Evolutionary conservation across 768 basidiomycete species (phyloP).

Genomic region (Pisolithus tinctorius): DNA sequence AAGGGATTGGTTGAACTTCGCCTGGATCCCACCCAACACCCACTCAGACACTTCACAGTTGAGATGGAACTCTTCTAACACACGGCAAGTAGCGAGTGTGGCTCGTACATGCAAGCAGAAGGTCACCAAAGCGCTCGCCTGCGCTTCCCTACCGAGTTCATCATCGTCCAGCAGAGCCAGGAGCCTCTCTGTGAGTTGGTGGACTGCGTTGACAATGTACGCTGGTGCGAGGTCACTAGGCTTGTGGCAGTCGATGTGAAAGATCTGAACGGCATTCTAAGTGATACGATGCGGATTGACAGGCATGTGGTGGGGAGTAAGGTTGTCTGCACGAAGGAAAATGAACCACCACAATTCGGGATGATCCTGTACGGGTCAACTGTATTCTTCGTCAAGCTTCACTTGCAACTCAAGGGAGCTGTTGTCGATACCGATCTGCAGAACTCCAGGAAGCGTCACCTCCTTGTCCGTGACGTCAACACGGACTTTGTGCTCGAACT

Average conservation of each 20-base stretch:
- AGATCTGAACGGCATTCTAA: constrained; percentile 92
- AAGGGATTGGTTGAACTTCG: constrained; percentile 90
- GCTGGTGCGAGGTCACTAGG: constrained; percentile 87
- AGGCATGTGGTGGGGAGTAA: constrained; percentile 77
- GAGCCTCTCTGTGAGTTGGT: constrained; percentile 67
- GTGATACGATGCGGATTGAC: constrained; percentile 95
- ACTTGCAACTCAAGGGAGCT: constrained; percentile 76
- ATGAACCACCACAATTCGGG: constrained; percentile 71
- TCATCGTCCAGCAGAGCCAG: constrained; percentile 88
- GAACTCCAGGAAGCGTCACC: constrained; percentile 61
- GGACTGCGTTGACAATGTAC: constrained; percentile 77
- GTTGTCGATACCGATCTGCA: constrained; percentile 86
- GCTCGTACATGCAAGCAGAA: constrained; percentile 93
- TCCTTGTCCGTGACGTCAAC: constrained; percentile 86
- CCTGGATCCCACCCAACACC: constrained; percentile 91
- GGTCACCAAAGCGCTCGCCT: constrained; percentile 82
- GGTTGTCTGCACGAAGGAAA: constrained; percentile 73
- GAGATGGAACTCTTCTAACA: constrained; percentile 83
- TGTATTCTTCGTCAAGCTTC: constrained; percentile 75
- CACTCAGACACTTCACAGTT: constrained; percentile 95
- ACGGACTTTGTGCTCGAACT: constrained; percentile 89
- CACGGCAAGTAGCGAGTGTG: constrained; percentile 78
- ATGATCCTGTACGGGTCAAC: constrained; percentile 66
- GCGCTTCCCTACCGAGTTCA: constrained; percentile 63
- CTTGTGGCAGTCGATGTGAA: constrained; percentile 92